Conservation (phyloP, 495 filamentous ascomycete genomes). For the Trichoderma reesei region DNA sequence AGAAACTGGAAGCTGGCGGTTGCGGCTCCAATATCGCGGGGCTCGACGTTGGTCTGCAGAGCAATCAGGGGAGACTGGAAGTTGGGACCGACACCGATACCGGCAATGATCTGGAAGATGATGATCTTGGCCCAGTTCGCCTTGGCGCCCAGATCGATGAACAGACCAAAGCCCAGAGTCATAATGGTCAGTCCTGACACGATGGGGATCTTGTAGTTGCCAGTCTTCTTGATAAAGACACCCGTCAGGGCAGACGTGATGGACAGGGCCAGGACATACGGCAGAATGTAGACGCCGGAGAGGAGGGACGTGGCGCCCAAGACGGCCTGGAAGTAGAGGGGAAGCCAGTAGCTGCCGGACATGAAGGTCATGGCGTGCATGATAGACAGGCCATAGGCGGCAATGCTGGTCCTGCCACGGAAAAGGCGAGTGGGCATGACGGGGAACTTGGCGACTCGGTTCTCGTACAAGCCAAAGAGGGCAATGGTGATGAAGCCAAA, state of each 20-base stretch:
- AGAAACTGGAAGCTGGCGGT: conserved; percentile 69
- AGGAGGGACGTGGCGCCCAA: conserved; percentile 62
- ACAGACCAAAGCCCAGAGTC: conserved; percentile 56
- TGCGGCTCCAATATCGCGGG: conserved; percentile 64
- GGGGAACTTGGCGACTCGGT: conserved; percentile 63
- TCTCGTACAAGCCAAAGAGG: conserved; percentile 59
- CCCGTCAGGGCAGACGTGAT: conserved; percentile 55
- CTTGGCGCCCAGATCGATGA: conserved; percentile 44
- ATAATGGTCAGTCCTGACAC: conserved; percentile 47
- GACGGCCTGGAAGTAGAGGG: conserved; percentile 70
- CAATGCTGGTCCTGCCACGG: conserved; percentile 46
- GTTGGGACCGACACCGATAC: conserved; percentile 55
- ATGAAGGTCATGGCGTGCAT: conserved; percentile 68
- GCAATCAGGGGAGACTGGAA: conserved; percentile 75
- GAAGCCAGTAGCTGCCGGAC: conserved; percentile 62
- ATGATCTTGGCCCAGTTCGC: conserved; percentile 51
- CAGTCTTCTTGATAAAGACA: conserved; percentile 64
- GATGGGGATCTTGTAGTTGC: conserved; percentile 44
- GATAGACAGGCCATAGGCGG: conserved; percentile 48
- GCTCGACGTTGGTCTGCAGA: conserved; percentile 58
- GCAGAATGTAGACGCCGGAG: conserved; percentile 71
- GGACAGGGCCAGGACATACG: conserved; percentile 62
- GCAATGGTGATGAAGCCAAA: conserved; percentile 56
- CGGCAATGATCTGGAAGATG: conserved; percentile 53
- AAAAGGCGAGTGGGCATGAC: conserved; percentile 69